Percentiles rank a stretch among this genome's conserved stretches.
These are phyloP conservation scores for Eucalyptus pauciflora DNA, from an alignment of 345 rosid species.

Conservation along the genomic window DNA sequence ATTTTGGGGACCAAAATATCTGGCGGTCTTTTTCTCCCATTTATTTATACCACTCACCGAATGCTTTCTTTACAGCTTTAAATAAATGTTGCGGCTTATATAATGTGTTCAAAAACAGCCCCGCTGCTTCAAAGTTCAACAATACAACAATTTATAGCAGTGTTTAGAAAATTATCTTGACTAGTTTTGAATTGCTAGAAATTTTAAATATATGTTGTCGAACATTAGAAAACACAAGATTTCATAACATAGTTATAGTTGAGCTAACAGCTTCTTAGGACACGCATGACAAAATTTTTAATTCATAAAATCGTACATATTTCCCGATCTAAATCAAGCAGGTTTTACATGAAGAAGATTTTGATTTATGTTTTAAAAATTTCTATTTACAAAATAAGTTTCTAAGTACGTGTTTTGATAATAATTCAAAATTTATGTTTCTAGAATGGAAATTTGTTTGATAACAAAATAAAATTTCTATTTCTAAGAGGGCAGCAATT, in stretches of 20 bases:
- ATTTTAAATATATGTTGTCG: too few species aligned
- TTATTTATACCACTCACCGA: neutral
- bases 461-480: too few species aligned
- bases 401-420: rapidly evolving
- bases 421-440: rapidly evolving
- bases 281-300: too few species aligned
- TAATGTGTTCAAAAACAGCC: neutral
- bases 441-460: rapidly evolving
- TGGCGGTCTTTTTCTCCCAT: neutral
- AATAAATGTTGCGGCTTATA: neutral
- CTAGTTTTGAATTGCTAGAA: neutral
- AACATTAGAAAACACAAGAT: neutral
- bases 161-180: neutral
- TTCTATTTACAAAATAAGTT: too few species aligned
- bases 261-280: neutral
- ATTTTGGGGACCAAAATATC: neutral
- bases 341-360: too few species aligned
- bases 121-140: neutral
- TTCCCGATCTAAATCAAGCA: too few species aligned
- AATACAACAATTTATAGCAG: neutral
- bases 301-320: too few species aligned
- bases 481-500: rapidly evolving
- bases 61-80: neutral
- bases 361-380: too few species aligned
- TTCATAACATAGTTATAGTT: neutral